Base-by-base conservation (phyloP, 2,329 filamentous ascomycete species). In the Clonostachys chloroleuca region DNA sequence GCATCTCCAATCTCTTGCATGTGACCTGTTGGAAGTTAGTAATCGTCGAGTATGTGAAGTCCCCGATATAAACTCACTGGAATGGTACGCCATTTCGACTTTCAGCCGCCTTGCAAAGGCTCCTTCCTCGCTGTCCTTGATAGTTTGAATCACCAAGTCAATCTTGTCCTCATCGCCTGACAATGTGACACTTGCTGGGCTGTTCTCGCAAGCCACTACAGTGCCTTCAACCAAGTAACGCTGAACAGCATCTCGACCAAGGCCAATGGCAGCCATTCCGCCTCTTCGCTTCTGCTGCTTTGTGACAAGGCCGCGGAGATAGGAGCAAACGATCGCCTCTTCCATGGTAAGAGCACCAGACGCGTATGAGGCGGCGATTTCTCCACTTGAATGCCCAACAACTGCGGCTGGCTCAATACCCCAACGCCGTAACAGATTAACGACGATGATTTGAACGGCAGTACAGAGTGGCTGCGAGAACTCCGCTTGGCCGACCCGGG, bases 321-420 rank as follows among this genome's bases (percentile, higher is more conserved):
- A 47, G 16, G 46, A 41, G 8, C 43, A 24, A 14, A 24, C 35
- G 17, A 43, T 43, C 34, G 46, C 46, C 33, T 10, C 45, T n/a
- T 49, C 40, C 59, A 45, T 36, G 44, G n/a, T 54, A 56, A 33
- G 58, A 54, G 6, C 65, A 47, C 12, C 67, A 0, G 62, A 59
- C 2, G 67, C 63, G 47, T 69, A 72, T 1, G 68, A 67, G 2
- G 68, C 69, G 1, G 61, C 67, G 34, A 72, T 69, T 49, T 72
- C 69, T 2, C 70, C 70, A 9, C 57, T 61, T 0, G 64, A 69
- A 49, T 73, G 70, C 5, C 69, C 69, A 6, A 69, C 60, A 5
- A 66, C 62, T 4, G 57, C 59, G n/a, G 51, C 41, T 0, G 64
- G 62, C 5, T 36, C 42, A 18, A 72, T 52, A 6, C 63, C 59